Base-by-base conservation (phyloP, 2,329 filamentous ascomycete genomes). In the Cladophialophora chaetospira region DNA sequence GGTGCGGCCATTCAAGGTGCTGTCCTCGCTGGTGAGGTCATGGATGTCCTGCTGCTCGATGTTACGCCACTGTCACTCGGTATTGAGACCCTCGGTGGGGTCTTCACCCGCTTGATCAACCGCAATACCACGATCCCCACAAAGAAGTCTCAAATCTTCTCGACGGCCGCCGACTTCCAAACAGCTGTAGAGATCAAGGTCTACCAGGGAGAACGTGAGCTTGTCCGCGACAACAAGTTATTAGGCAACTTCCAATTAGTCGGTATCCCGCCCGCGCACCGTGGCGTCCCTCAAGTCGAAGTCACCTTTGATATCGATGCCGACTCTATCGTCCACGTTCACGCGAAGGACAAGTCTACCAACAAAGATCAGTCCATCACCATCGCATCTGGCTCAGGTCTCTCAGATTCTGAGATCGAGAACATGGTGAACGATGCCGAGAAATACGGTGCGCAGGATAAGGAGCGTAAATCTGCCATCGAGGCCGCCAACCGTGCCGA, bases 291-390 rank as follows among this genome's bases (percentile, higher is more conserved):
- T 64, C 93, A 97, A 77, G 83, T 97, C 57, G 93, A 97, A 83
- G 93, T 97, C 69, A 97, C 93, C 71, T 97, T 97, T 78, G 93
- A 97, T 77, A 97, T 97, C 74, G 93, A 97, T 69, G 93, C 93
- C 70, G 91, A 97, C 77, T 96, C 91, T 15, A 97, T 97, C 69
- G 91, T 97, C 69, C 92, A 97, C 82, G 93, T 97, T 64, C 89
- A 94, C 76, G 93, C 93, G 76, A 96, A 96, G 84, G 93, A 97
- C 81, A 97, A 97, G 88, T 93, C 91, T 68, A 97, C 92, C 79
- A 90, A 91, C 87, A 97, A 97, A 87, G 93, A 97, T 74, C 93
- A 99, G 83, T 97, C 92, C 62, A 97, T 99, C 80, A 97, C 93
- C 74, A 96, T 99, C 75, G 92, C 93, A 55, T 97, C 92, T 58